phyloP scores from a whole-genome alignment of 192 early-diverging fungal species.

The Entomortierella lignicola region DNA sequence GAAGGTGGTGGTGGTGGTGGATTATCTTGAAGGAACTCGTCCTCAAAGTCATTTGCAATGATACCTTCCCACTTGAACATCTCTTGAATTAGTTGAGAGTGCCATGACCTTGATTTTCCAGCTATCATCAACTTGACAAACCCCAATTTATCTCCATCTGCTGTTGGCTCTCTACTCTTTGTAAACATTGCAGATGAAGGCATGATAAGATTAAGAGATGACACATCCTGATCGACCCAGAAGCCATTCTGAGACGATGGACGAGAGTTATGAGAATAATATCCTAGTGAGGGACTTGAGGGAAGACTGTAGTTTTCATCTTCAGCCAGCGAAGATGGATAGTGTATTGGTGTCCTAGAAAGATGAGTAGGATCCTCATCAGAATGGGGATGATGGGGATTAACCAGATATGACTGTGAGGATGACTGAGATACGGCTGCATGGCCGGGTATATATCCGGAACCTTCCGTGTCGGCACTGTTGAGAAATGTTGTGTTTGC shows the following conservation, averaged over 20 bases:
- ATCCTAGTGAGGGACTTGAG: slow-evolving; percentile 29
- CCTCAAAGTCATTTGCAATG: slow-evolving; percentile 43
- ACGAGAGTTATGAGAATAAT: slow-evolving; percentile 29
- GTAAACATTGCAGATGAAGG: slow-evolving; percentile 38
- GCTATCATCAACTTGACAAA: slow-evolving; percentile 35
- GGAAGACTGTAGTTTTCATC: slow-evolving; percentile 31
- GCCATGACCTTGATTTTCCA: slow-evolving; percentile 11
- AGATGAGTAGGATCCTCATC: not conserved
- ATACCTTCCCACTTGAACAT: slow-evolving; percentile 44
- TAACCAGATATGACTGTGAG: not conserved
- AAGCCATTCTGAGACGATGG: slow-evolving; percentile 30
- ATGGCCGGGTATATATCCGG: slow-evolving; percentile 26
- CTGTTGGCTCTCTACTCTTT: slow-evolving; percentile 23
- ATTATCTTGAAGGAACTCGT: slow-evolving; percentile 27
- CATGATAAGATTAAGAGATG: slow-evolving; percentile 35
- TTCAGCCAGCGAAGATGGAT: slow-evolving; percentile 19
- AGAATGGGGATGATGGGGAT: not conserved
- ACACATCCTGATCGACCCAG: slow-evolving; percentile 32
- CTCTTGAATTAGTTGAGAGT: slow-evolving; percentile 23
- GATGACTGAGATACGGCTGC: not conserved
- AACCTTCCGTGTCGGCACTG: slow-evolving; percentile 33
- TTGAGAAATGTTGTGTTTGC: slow-evolving; percentile 29
- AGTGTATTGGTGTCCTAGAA: slow-evolving; percentile 10
- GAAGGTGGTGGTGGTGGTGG: not conserved
- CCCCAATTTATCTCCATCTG: slow-evolving; percentile 25